These are phyloP conservation scores for Hyaloscypha bicolor DNA, from an alignment of 495 filamentous ascomycete genomes.

Conservation along the genomic window DNA sequence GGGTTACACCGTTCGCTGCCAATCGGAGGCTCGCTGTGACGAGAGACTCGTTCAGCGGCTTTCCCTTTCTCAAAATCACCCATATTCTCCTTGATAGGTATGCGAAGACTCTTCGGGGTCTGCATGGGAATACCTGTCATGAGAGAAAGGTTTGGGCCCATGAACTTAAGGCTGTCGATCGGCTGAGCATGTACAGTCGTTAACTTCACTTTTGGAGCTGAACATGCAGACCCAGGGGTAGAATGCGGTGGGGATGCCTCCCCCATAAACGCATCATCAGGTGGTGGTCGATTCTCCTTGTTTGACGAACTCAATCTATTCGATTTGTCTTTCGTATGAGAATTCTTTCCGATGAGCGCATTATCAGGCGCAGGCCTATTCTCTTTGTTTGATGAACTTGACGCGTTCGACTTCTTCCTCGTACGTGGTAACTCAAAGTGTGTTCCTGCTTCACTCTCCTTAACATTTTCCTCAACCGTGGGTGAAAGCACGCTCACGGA, in stretches of 20 bases:
- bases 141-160: not conserved
- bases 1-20: not conserved
- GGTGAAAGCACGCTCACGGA: constrained; percentile 36
- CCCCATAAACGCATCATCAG: not conserved
- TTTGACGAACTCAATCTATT: not conserved
- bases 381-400: constrained; percentile 1
- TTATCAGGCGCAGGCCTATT: not conserved
- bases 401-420: not conserved
- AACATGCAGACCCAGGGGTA: not conserved
- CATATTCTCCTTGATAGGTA: not conserved
- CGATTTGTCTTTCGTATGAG: not conserved
- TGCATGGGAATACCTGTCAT: not conserved
- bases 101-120: not conserved
- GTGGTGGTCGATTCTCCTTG: constrained; percentile 4
- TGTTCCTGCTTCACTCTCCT: not conserved
- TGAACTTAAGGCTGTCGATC: not conserved
- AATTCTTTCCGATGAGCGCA: no score
- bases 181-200: not conserved
- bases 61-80: not conserved
- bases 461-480: constrained; percentile 37
- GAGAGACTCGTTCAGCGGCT: not conserved
- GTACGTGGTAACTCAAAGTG: not conserved
- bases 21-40: not conserved
- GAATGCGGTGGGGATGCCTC: not conserved
- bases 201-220: not conserved